phyloP scores from a whole-genome alignment of 306 rosid genomes.

The Quercus robur region DNA sequence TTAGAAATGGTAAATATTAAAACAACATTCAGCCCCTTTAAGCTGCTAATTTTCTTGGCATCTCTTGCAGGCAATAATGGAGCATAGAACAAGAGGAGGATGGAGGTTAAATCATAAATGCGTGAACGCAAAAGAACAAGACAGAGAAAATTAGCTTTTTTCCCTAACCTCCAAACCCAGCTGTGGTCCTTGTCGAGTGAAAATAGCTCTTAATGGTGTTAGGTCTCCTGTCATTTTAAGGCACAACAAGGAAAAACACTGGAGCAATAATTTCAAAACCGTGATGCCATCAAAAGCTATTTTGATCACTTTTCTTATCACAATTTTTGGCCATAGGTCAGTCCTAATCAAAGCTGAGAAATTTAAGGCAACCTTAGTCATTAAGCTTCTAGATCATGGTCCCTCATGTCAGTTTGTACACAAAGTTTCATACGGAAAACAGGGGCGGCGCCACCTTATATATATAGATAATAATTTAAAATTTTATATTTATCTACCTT shows the following conservation, averaged over 20 bases:
- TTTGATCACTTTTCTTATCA: too few relatives aligned
- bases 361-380: slow-evolving; percentile 10
- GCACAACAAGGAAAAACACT: not conserved
- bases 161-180: not conserved
- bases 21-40: not conserved
- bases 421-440: not conserved
- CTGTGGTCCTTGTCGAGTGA: not conserved
- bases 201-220: not conserved
- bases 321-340: not conserved
- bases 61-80: not conserved
- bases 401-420: not conserved
- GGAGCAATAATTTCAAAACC: not conserved
- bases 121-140: not conserved
- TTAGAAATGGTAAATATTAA: not conserved
- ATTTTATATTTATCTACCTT: too few relatives aligned
- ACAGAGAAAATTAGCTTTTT: not conserved
- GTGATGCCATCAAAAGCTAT: not conserved
- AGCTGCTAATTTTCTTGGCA: not conserved
- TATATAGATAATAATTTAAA: too few relatives aligned
- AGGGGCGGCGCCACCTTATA: too few relatives aligned
- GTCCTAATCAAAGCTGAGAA: not conserved
- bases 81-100: not conserved
- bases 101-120: not conserved
- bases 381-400: slow-evolving; percentile 27
- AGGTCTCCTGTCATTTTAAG: not conserved